Base-by-base conservation (phyloP, 2,329 filamentous ascomycete species). In the Chaetomium globosum region DNA sequence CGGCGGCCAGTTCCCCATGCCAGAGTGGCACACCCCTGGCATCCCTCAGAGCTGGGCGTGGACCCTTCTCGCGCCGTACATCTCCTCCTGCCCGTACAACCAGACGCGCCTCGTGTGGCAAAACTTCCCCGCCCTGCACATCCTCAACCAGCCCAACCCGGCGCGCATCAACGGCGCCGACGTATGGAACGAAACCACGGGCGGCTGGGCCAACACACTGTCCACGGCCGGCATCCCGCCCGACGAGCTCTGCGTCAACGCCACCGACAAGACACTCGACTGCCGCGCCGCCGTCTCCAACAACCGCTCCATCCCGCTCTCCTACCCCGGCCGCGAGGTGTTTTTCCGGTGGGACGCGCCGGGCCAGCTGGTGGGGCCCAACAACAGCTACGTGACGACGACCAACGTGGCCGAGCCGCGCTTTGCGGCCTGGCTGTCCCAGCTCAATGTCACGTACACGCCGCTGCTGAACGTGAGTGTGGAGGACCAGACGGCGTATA, bases 21-120 rank as follows among this genome's bases (percentile, higher is more conserved):
- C 91, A 0, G 89, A 90, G 10, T 95, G 90, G 90, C 93, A 94
- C 74, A 87, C 91, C 72, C 82, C 87, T 6, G 90, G 90, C 48
- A 87, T 94, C 28, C 91, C 91, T 0, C 92, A 96, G 75, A 91
- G 88, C 0, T 96, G 91, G 91, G 86, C 88, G 0, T 96, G 92
- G 92, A 90, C 91, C 0, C 82, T 92, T 26, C 81, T 95, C 4
- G 91, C 92, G 0, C 92, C 91, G 0, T 93, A 93, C 77, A 93
- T 96, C 75, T 87, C 85, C 43, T 88, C 83, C 5, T 96, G 92
- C 75, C 91, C 92, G 0, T 79, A 78, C 52, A 86, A 89, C 74
- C 87, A 89, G 70, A 94, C 90, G 0, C 86, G 90, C 7, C 80
- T 96, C 33, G 83, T 87, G 28, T 96, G 92, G 91, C 89, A 94